Percentiles rank a stretch among this genome's conserved stretches.
These are phyloP conservation scores for Gypsophila paniculata DNA, from an alignment of 179 eudicot species.

Conservation along the genomic window DNA sequence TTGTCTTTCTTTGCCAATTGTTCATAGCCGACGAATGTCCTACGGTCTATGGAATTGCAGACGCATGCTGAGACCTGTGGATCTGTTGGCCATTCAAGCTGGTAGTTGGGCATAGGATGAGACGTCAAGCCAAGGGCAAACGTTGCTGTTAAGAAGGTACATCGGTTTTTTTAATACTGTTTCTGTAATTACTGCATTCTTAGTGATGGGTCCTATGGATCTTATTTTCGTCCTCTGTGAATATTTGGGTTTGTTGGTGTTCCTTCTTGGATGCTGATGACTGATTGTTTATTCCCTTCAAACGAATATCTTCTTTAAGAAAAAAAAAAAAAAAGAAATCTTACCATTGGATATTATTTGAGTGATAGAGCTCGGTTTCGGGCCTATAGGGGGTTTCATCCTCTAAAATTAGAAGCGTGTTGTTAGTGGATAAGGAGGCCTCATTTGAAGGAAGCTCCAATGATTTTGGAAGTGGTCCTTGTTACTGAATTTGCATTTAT, in stretches of 20 bases:
- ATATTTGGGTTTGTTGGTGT: neutral
- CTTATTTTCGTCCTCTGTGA: neutral
- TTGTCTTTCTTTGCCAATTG: conserved; percentile 7
- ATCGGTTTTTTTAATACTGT: neutral
- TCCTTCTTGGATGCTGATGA: too few relatives aligned
- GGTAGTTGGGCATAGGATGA: neutral
- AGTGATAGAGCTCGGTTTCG: conserved; percentile 1
- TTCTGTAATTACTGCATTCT: conserved; percentile 2
- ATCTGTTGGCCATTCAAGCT: neutral
- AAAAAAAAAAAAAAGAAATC: neutral
- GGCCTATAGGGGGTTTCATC: neutral
- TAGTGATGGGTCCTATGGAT: neutral
- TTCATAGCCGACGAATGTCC: neutral
- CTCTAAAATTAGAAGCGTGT: neutral
- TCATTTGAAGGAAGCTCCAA: conserved; percentile 1
- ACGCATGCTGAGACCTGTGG: neutral
- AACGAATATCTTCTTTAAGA: too few relatives aligned
- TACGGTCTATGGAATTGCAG: neutral
- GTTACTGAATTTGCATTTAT: conserved; percentile 5
- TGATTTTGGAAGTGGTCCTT: conserved; percentile 23
- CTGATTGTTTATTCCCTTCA: neutral
- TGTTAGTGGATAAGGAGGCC: neutral
- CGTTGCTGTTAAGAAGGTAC: conserved; percentile 18
- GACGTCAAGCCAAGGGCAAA: conserved; percentile 17
- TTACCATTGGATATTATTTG: conserved; percentile 3